Base-by-base conservation (phyloP, 495 filamentous ascomycete species). In the Astrothelium subdiscretum region DNA sequence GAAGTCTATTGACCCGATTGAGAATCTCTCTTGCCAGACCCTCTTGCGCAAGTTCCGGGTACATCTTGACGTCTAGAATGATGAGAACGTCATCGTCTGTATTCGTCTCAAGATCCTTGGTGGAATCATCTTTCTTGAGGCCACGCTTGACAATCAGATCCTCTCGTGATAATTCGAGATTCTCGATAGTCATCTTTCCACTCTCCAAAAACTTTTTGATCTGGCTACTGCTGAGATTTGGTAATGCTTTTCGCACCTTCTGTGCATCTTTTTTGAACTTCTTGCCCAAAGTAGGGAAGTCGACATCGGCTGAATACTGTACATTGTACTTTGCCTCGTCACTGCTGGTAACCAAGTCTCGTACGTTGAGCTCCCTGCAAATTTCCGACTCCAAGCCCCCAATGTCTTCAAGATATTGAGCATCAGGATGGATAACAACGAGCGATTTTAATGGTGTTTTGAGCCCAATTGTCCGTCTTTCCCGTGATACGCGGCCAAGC, bases 251-350 rank as follows among this genome's bases (percentile, higher is more conserved):
- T 78, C 91, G 92, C 60, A 97, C 91, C 73, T 84, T 90, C 66
- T 85, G 84, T 58, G 86, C 88, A 68, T 92, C 94, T 77, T 95
- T 97, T 81, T 90, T 95, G 59, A 97, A 80, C 76, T 97, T 97
- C 83, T 96, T 96, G 63, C 94, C 94, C 38, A 98, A 81, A 0
- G 87, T 89, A 1, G 92, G 87, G 89, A 92, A 97, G 74, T 98
- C 94, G 10, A 90, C 94, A 31, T 80, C 79, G 44, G 89, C 88
- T 62, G 85, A 88, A 77, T 96, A 96, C 68, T 92, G 87, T 22
- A 98, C 91, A 52, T 89, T 86, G 77, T 97, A 96, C 68, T 86
- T 89, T 42, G 81, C 86, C 75, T 97, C 95, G 63, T 98, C 90
- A 6, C 84, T 85, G 1, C 90, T 87, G 59, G 97, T 78, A 31